These are phyloP conservation scores for Beauveria rudraprayagi DNA, from an alignment of 2,329 filamentous ascomycete genomes.

Conservation along the genomic window DNA sequence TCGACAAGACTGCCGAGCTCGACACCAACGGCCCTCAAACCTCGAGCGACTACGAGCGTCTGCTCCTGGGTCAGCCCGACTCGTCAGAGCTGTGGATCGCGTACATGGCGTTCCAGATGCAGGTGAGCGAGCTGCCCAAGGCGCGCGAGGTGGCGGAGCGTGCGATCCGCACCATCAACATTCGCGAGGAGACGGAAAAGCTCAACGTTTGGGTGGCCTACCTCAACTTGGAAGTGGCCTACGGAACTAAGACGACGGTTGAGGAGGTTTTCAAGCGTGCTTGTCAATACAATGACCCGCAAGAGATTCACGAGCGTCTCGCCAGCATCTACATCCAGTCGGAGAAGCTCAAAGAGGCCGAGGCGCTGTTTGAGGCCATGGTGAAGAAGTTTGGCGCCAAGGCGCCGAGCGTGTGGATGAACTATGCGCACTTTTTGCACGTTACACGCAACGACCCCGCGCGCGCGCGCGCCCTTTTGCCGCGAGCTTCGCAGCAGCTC, in stretches of 20 bases:
- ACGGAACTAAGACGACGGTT: conserved; percentile 72
- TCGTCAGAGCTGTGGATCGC: conserved; percentile 90
- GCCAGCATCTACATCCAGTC: conserved; percentile 94
- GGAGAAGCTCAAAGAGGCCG: conserved; percentile 74
- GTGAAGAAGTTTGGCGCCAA: conserved; percentile 83
- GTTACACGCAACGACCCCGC: conserved; percentile 61
- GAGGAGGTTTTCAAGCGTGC: conserved; percentile 86
- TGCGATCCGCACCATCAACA: conserved; percentile 83
- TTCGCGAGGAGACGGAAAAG: conserved; percentile 86
- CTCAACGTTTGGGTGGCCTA: conserved; percentile 92
- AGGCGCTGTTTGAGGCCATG: conserved; percentile 77
- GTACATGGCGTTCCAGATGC: conserved; percentile 98
- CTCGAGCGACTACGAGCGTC: conserved; percentile 84
- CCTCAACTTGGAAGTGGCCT: conserved; percentile 88
- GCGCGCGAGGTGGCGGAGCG: conserved; percentile 85
- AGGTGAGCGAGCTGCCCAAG: conserved; percentile 80
- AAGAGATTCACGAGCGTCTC: conserved; percentile 81
- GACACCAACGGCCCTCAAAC: conserved; percentile 84
- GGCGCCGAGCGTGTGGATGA: conserved; percentile 76
- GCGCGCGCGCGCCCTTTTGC: conserved; percentile 69
- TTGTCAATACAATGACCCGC: conserved; percentile 86
- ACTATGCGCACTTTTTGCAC: conserved; percentile 91
- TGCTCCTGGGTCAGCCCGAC: conserved; percentile 85
- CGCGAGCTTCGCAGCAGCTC: conserved; percentile 78
- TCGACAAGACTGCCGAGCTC: conserved; percentile 87